Conservation (phyloP, 1,284 basidiomycete species). For the Irpex sp. region DNA sequence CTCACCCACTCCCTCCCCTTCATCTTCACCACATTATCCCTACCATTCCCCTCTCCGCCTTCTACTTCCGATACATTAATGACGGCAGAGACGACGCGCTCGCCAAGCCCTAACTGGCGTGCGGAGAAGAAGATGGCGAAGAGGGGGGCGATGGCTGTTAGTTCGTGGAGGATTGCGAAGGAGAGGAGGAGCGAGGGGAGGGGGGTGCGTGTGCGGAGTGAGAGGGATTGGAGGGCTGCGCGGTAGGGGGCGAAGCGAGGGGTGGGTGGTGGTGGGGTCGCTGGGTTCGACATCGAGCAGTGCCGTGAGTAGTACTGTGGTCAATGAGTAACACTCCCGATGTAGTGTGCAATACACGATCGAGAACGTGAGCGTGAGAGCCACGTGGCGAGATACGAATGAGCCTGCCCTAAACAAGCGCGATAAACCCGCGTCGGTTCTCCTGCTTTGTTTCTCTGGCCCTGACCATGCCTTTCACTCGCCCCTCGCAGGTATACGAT, state of each 20-base stretch:
- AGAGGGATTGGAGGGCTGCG: conserved; percentile 50
- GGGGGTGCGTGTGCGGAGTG: conserved; percentile 65
- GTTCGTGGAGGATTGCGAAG: conserved; percentile 84
- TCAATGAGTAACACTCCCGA: too few relatives aligned
- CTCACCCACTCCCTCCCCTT: conserved; percentile 58
- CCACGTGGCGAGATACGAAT: neutral
- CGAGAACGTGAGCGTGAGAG: too few relatives aligned
- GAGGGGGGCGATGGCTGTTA: conserved; percentile 81
- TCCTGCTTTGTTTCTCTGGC: neutral
- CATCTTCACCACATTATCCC: conserved; percentile 36
- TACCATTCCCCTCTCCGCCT: conserved; percentile 12
- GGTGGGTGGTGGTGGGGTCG: neutral
- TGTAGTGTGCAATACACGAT: too few relatives aligned
- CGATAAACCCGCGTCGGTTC: neutral
- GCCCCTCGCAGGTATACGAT: neutral
- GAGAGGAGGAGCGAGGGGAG: conserved; percentile 76
- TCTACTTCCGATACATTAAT: conserved; percentile 4
- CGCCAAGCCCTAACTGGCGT: conserved; percentile 68
- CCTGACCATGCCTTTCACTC: neutral
- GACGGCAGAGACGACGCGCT: conserved; percentile 49
- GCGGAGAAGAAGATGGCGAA: conserved; percentile 74
- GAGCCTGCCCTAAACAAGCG: neutral
- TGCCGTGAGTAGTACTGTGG: too few relatives aligned
- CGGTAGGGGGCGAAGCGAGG: conserved; percentile 40
- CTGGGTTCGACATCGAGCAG: too few relatives aligned